Evolutionary conservation across 2,329 filamentous ascomycete genomes (phyloP), one percentile per base, ranked within the genome.

Genomic region (Penicillium sp.): DNA sequence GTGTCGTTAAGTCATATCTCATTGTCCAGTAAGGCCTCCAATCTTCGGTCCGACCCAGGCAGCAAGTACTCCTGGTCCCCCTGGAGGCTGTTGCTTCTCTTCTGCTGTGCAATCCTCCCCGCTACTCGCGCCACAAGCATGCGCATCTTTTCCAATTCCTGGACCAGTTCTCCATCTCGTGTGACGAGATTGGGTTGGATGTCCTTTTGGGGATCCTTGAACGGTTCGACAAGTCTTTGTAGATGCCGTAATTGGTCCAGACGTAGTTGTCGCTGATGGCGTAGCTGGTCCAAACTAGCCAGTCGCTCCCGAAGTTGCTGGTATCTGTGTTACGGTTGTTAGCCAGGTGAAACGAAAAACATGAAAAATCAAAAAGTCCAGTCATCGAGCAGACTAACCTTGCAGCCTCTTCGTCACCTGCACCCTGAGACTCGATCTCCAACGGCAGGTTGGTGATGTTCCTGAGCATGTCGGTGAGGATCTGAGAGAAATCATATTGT

Each of bases 171-270:
- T 9, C 74, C 73, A 55, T 79, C 75, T 41, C 69, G 68, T 27
- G 74, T 76, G 26, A 77, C 70, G 20, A 81, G 63, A 51, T 80
- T 80, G 1, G 77, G 76, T 53, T 80, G 77, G 32, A 80, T 71
- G 41, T 72, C 74, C 31, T 69, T 62, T 49, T 72, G 70, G 0
- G 77, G 74, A 22, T 74, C 64, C 24, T 69, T 60, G 44, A 78
- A 77, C 1, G 77, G 76, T 46, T 72, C 69, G 4, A 80, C 61
- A 24, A 79, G 61, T 16, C 56, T 58, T 31, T 72, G 65, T 8
- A 80, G 58, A 22, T 71, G 70, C 28, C 67, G 69, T 31, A 77
- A 72, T 42, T 74, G 72, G 43, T 68, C 69, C 10, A 79, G 63
- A 39, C 72, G 73, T 44, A 68, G 66, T 49, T 73, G 68, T 42